Evolutionary conservation across 2,329 filamentous ascomycete genomes (phyloP).

Genomic region (Dendrostoma leiphaemia): DNA sequence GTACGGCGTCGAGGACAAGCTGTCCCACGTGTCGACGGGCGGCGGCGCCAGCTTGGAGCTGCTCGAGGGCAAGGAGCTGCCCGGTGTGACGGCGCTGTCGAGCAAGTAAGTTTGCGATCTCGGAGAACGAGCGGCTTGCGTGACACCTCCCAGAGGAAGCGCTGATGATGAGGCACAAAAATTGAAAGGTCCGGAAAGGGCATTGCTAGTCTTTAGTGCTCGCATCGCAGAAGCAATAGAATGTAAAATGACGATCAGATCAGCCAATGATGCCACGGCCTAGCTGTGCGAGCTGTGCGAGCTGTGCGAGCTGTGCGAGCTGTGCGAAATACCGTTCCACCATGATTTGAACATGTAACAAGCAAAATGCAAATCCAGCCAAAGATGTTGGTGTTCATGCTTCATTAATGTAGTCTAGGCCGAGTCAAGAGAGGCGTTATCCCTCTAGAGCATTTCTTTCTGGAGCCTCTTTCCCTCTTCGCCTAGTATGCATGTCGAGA

Average conservation of each 20-base stretch:
- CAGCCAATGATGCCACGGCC: too few species aligned
- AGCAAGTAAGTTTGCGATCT: slow-evolving; percentile 53
- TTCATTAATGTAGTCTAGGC: slow-evolving; percentile 10
- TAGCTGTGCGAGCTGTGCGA: too few species aligned
- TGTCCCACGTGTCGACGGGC: slow-evolving; percentile 97
- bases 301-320: too few species aligned
- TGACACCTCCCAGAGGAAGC: not conserved
- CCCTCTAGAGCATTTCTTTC: not conserved
- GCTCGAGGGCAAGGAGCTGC: slow-evolving; percentile 96
- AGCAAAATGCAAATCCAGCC: not conserved
- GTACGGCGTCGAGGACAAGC: slow-evolving; percentile 92
- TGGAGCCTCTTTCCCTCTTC: not conserved
- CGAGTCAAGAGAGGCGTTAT: not conserved
- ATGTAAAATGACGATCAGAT: slow-evolving; percentile 6
- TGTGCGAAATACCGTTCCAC: too few species aligned
- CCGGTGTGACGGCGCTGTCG: slow-evolving; percentile 89
- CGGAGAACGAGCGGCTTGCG: not conserved
- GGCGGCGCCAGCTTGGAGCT: slow-evolving; percentile 94
- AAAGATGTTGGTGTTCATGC: not conserved
- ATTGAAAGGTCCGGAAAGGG: slow-evolving; percentile 27
- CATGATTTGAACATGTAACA: not conserved
- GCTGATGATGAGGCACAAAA: slow-evolving; percentile 25
- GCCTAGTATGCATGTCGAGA: not conserved
- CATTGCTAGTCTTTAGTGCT: slow-evolving; percentile 34
- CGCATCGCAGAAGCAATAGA: slow-evolving; percentile 13